A percentile compares a stretch with the other conserved stretches of the same genome.
Evolutionary conservation across 2,329 filamentous ascomycete genomes (phyloP).

Genomic region (Colletotrichum sp.): DNA sequence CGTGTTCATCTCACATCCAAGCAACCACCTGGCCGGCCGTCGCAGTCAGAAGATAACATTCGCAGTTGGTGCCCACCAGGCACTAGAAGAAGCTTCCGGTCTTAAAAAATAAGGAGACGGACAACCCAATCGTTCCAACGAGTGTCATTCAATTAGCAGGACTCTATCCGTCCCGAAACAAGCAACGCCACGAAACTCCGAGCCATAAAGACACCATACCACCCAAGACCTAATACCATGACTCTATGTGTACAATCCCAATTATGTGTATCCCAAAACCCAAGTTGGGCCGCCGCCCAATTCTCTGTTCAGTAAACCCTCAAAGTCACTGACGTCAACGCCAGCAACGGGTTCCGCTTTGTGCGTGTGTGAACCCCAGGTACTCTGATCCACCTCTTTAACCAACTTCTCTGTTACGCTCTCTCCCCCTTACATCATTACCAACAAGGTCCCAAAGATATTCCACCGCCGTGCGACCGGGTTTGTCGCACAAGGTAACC

Average conservation of each 20-base stretch:
- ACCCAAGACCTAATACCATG: background rate
- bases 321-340: background rate
- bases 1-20: background rate
- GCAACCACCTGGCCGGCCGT: background rate
- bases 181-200: background rate
- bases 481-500: background rate
- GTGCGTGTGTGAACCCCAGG: background rate
- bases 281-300: background rate
- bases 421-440: background rate
- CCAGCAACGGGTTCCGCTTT: background rate
- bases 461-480: background rate
- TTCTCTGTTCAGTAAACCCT: background rate
- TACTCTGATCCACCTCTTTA: background rate
- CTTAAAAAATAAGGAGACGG: background rate
- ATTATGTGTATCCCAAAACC: background rate
- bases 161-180: background rate
- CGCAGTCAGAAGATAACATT: too few relatives aligned
- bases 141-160: background rate
- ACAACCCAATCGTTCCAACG: background rate
- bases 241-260: background rate
- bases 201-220: background rate
- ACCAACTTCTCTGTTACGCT: background rate
- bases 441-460: background rate
- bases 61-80: too few relatives aligned
- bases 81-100: too few relatives aligned